A percentile compares a stretch with the other conserved stretches of the same genome.
phyloP scores from a whole-genome alignment of 306 rosid species.

The Prunus mira region DNA sequence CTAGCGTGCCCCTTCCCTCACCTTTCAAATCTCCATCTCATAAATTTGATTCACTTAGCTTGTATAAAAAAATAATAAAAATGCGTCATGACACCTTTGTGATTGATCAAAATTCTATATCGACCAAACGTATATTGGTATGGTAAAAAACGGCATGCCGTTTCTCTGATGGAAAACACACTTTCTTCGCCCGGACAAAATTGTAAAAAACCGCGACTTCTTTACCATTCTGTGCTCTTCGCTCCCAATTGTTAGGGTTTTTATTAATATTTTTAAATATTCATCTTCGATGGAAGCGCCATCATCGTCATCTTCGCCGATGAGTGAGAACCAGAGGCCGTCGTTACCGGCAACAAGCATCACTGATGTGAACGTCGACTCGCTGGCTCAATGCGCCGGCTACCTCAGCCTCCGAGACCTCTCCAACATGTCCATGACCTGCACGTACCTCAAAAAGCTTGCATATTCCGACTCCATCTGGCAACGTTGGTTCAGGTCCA shows the following conservation, averaged over 20 bases:
- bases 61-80: too few relatives aligned
- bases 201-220: not conserved
- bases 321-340: constrained; percentile 8
- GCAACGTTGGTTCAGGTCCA: constrained; percentile 58
- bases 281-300: constrained; percentile 29
- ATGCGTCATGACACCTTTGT: too few relatives aligned
- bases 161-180: not conserved
- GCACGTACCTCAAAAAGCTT: constrained; percentile 53
- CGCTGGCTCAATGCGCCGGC: constrained; percentile 53
- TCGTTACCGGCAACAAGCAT: constrained; percentile 23
- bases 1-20: too few relatives aligned
- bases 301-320: constrained; percentile 13
- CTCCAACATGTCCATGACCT: constrained; percentile 63
- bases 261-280: not conserved
- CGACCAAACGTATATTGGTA: not conserved
- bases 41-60: too few relatives aligned
- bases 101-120: too few relatives aligned
- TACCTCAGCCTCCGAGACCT: constrained; percentile 53
- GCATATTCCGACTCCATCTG: constrained; percentile 75
- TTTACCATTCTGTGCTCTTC: not conserved
- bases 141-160: not conserved
- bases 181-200: not conserved
- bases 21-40: too few relatives aligned
- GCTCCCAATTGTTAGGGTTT: not conserved
- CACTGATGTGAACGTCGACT: constrained; percentile 52